Conservation (phyloP, 345 rosid genomes). For the Eucalyptus guilfoylei region DNA sequence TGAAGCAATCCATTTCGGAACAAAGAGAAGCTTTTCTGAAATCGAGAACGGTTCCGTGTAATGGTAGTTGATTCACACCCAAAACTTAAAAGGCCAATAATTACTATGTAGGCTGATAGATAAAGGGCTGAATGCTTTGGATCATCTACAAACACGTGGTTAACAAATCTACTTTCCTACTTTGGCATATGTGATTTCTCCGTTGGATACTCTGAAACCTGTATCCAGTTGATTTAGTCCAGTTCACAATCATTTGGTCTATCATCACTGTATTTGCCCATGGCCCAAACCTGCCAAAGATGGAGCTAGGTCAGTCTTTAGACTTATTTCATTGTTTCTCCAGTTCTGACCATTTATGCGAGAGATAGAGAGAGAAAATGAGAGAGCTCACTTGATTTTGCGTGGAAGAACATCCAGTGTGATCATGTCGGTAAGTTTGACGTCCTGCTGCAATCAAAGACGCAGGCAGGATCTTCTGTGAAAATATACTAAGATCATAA, state of each 20-base stretch:
- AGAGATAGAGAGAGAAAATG: not conserved
- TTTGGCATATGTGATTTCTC: not conserved
- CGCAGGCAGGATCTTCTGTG: not conserved
- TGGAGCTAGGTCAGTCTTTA: not conserved
- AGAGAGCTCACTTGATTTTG: not conserved
- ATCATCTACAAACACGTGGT: not conserved
- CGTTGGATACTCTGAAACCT: not conserved
- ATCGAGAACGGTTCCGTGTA: slow-evolving; percentile 65
- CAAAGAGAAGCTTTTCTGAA: slow-evolving; percentile 52
- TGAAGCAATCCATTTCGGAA: slow-evolving; percentile 63
- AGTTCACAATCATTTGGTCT: not conserved
- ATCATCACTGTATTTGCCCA: not conserved
- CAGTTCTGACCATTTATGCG: not conserved
- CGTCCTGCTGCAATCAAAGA: not conserved
- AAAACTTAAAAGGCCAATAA: slow-evolving; percentile 65
- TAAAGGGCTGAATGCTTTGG: not conserved
- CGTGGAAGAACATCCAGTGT: not conserved
- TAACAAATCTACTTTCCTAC: not conserved
- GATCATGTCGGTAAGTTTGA: not conserved
- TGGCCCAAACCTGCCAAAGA: not conserved
- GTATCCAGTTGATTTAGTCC: not conserved
- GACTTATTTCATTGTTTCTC: not conserved
- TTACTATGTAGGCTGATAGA: slow-evolving; percentile 66
- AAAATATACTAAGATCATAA: not conserved
- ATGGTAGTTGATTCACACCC: slow-evolving; percentile 81